A percentile compares a stretch with the other conserved stretches of the same genome.
phyloP scores from a whole-genome alignment of 371 early-diverging fungal genomes.

The Syncephalastrum monosporum region DNA sequence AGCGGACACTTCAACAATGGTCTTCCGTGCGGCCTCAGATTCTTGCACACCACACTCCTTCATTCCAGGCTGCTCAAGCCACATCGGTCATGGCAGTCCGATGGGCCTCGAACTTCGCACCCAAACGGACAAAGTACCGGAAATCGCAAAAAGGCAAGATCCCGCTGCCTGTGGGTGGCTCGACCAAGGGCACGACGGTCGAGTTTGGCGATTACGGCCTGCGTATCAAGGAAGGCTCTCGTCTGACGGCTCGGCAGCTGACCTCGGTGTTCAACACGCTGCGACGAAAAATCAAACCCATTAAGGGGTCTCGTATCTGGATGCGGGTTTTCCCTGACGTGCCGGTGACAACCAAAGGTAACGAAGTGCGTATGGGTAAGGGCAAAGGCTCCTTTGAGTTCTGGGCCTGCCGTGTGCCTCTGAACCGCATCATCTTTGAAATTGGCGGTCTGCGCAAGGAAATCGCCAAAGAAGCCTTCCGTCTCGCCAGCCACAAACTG shows the following conservation, averaged over 20 bases:
- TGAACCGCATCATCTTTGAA: slow-evolving; percentile 88
- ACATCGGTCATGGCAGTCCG: slow-evolving; percentile 24
- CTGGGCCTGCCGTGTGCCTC: slow-evolving; percentile 89
- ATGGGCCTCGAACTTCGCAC: slow-evolving; percentile 68
- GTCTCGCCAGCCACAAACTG: slow-evolving; percentile 67
- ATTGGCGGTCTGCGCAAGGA: slow-evolving; percentile 75
- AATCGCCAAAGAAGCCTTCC: slow-evolving; percentile 79
- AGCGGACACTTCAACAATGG: too few relatives aligned
- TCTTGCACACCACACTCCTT: too few relatives aligned
- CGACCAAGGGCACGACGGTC: slow-evolving; percentile 84
- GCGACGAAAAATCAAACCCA: slow-evolving; percentile 78
- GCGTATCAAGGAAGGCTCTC: slow-evolving; percentile 80
- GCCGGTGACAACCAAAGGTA: slow-evolving; percentile 90
- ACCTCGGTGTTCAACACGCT: slow-evolving; percentile 76
- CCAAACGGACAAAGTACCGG: slow-evolving; percentile 77
- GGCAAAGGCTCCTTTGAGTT: slow-evolving; percentile 95
- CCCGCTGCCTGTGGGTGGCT: slow-evolving; percentile 79
- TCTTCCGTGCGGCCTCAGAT: too few relatives aligned
- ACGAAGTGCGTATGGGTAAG: slow-evolving; percentile 96
- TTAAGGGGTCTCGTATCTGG: slow-evolving; percentile 88
- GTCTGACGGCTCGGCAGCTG: slow-evolving; percentile 82
- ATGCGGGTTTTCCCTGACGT: slow-evolving; percentile 91
- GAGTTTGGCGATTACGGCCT: slow-evolving; percentile 91
- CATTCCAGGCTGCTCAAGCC: not conserved
- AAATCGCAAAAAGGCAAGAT: slow-evolving; percentile 91